phyloP scores from a whole-genome alignment of 768 basidiomycete genomes.

The Boletus bicolor region DNA sequence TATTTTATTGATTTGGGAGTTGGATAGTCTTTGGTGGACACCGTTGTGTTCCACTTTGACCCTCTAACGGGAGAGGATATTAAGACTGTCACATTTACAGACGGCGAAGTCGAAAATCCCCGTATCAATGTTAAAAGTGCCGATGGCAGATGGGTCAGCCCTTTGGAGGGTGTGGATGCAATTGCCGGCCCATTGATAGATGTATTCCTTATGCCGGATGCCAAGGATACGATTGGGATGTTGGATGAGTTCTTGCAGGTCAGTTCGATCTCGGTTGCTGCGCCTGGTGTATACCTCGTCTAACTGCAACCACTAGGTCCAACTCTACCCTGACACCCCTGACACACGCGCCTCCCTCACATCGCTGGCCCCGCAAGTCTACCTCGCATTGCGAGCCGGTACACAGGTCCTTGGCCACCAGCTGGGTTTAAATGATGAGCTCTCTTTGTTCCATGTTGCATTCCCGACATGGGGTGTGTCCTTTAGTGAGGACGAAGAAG shows the following conservation, averaged over 20 bases:
- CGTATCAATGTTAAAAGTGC: neutral
- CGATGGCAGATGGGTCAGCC: slow-evolving; percentile 25
- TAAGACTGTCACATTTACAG: slow-evolving; percentile 24
- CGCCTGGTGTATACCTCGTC: neutral
- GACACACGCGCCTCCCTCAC: slow-evolving; percentile 43
- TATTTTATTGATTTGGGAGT: slow-evolving; percentile 6
- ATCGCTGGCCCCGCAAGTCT: slow-evolving; percentile 42
- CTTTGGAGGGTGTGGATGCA: slow-evolving; percentile 58
- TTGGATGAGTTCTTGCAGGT: slow-evolving; percentile 80
- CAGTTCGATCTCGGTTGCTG: slow-evolving; percentile 8
- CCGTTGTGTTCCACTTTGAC: slow-evolving; percentile 73
- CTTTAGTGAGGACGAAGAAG: slow-evolving; percentile 53
- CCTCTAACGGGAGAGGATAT: slow-evolving; percentile 75
- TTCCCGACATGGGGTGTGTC: slow-evolving; percentile 65
- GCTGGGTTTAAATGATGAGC: slow-evolving; percentile 39
- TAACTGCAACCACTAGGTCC: slow-evolving; percentile 39
- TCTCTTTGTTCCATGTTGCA: slow-evolving; percentile 47
- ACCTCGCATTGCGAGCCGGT: slow-evolving; percentile 55
- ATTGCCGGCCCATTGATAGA: slow-evolving; percentile 60
- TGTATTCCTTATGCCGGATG: slow-evolving; percentile 48
- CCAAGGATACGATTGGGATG: slow-evolving; percentile 53
- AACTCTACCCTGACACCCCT: slow-evolving; percentile 64
- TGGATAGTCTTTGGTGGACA: slow-evolving; percentile 57
- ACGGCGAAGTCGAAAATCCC: neutral
- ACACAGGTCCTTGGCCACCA: slow-evolving; percentile 58